Evolutionary conservation across 352 stramenopile species (phyloP).

Genomic region (Globisporangium canariense): DNA sequence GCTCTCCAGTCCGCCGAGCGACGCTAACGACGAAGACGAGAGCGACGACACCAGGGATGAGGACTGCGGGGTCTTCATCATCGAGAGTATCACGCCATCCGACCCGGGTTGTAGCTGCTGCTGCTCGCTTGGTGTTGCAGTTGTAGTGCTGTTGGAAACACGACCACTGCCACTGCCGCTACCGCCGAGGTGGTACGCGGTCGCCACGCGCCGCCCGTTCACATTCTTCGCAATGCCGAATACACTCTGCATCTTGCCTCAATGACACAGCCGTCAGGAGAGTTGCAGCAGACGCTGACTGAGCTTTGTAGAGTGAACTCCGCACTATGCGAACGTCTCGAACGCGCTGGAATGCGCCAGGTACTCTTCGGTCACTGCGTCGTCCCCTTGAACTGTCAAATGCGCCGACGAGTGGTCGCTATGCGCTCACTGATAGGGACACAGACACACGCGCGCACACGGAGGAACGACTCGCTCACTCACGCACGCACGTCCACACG

Average conservation of each 20-base stretch:
- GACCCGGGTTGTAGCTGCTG: background rate
- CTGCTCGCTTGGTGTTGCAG: slow-evolving; percentile 6
- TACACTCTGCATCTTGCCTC: slow-evolving; percentile 41
- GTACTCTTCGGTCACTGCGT: too few relatives aligned
- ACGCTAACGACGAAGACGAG: slow-evolving; percentile 12
- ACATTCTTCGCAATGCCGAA: slow-evolving; percentile 69
- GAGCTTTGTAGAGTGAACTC: background rate
- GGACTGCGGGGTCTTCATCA: slow-evolving; percentile 2
- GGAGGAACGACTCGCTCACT: too few relatives aligned
- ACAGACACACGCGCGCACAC: too few relatives aligned
- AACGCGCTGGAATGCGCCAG: too few relatives aligned
- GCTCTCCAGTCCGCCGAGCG: slow-evolving; percentile 7
- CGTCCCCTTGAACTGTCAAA: too few relatives aligned
- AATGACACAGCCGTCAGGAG: background rate
- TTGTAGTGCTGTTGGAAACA: slow-evolving; percentile 3
- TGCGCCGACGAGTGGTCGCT: too few relatives aligned
- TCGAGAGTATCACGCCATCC: slow-evolving; percentile 7
- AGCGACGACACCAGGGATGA: slow-evolving; percentile 15
- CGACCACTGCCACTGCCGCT: background rate
- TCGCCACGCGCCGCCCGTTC: slow-evolving; percentile 54
- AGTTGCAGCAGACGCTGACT: background rate
- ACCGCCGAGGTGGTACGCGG: slow-evolving; percentile 55
- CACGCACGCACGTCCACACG: too few relatives aligned
- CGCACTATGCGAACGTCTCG: background rate
- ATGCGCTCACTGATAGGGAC: too few relatives aligned